A percentile compares a stretch with the other conserved stretches of the same genome.
Conservation (phyloP, 345 rosid species). For the Diplotaxis tenuifolia region DNA sequence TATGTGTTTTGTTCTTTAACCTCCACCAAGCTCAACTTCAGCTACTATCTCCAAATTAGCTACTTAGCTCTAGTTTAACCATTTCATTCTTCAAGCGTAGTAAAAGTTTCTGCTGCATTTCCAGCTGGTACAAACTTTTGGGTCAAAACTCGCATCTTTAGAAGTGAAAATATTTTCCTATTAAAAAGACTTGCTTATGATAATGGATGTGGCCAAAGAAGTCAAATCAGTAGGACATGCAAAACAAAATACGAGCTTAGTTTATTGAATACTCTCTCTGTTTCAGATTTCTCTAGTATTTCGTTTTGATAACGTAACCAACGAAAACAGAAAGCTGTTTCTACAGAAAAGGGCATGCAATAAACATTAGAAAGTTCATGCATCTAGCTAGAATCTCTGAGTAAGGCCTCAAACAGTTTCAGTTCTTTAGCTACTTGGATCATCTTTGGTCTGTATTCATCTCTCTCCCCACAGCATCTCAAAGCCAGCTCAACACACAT, state of each 20-base stretch:
- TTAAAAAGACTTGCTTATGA: background rate
- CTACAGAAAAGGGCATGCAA: background rate
- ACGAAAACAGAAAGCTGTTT: too few relatives aligned
- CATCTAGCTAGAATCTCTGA: background rate
- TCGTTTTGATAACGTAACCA: too few relatives aligned
- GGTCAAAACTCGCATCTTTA: background rate
- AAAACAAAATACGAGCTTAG: background rate
- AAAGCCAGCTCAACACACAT: constrained; percentile 6
- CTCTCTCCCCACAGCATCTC: constrained; percentile 14
- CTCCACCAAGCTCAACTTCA: too few relatives aligned
- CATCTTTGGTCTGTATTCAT: constrained; percentile 28
- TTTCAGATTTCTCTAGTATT: background rate
- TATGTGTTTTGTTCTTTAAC: too few relatives aligned
- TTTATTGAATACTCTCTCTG: background rate
- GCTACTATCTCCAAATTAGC: too few relatives aligned
- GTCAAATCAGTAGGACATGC: background rate
- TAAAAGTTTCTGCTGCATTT: too few relatives aligned
- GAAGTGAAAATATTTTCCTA: background rate
- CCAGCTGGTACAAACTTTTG: too few relatives aligned
- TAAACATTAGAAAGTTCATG: background rate
- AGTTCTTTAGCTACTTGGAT: constrained; percentile 35
- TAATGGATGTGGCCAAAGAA: background rate
- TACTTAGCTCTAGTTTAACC: too few relatives aligned
- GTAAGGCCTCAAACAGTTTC: constrained; percentile 2
- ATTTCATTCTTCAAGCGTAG: too few relatives aligned